Evolutionary conservation across 2,329 filamentous ascomycete genomes (phyloP).

Genomic region (Sphaceloma murrayae): DNA sequence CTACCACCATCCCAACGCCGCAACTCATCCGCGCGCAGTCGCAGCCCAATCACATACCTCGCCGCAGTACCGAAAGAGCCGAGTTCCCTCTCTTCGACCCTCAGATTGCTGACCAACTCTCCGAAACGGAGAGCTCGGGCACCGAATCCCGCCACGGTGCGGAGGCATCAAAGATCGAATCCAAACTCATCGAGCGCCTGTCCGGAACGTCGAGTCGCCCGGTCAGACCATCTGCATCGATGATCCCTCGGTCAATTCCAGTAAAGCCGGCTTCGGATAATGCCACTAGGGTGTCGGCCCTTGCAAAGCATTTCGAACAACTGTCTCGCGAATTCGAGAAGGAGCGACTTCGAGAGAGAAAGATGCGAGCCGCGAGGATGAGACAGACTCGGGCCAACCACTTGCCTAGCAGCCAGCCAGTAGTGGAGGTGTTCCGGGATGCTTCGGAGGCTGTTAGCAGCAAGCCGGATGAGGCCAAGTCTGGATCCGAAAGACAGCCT

Average conservation of each 20-base stretch:
- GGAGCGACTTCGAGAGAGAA: slow-evolving; percentile 77
- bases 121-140: slow-evolving; percentile 9
- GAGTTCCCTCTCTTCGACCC: slow-evolving; percentile 4
- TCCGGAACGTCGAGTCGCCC: slow-evolving; percentile 53
- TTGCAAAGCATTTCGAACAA: slow-evolving; percentile 94
- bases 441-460: slow-evolving; percentile 72
- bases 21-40: slow-evolving; percentile 43
- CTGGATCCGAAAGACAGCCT: neutral
- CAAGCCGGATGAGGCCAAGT: slow-evolving; percentile 13
- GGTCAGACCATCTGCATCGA: slow-evolving; percentile 44
- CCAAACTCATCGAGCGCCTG: slow-evolving; percentile 66
- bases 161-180: slow-evolving; percentile 45
- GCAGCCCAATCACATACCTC: slow-evolving; percentile 35
- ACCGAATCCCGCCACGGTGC: slow-evolving; percentile 11
- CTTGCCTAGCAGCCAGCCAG: slow-evolving; percentile 84
- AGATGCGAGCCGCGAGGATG: slow-evolving; percentile 68
- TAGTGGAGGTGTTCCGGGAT: slow-evolving; percentile 91
- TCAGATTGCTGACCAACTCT: slow-evolving; percentile 12
- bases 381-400: slow-evolving; percentile 73
- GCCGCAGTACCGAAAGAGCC: slow-evolving; percentile 19
- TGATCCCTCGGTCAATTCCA: slow-evolving; percentile 80
- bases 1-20: slow-evolving; percentile 29
- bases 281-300: slow-evolving; percentile 67
- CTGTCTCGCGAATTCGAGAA: slow-evolving; percentile 94
- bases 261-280: slow-evolving; percentile 50